Base-by-base conservation (phyloP, 495 filamentous ascomycete genomes). In the Halenospora varia region DNA sequence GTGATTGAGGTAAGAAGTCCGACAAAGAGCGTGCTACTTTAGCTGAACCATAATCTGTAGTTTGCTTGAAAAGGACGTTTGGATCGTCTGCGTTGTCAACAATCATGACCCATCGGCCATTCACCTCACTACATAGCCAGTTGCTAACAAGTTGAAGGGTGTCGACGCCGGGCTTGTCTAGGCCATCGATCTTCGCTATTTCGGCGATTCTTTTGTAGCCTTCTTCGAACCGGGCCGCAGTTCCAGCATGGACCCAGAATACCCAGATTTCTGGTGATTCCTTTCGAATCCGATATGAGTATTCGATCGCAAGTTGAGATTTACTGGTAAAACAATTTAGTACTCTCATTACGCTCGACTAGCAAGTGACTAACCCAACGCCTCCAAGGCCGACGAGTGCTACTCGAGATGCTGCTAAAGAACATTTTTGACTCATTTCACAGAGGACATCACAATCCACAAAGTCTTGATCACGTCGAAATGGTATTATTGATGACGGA, bases 211-310 rank as follows among this genome's bases (percentile, higher is more conserved):
- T 64, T 25, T 59, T 51, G 58, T 61, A 73, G 45, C 68, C 53
- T 49, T 75, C 59, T 58, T 71, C 66, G 25, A 77, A 73, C n/a
- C 71, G 66, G 6, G 63, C 62, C 1, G 29, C 46, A 39, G 55
- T 73, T 41, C 71, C 71, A 0, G 72, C 71, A 59, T 74, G 70
- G 3, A 80, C 60, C 77, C 79, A 81, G 59, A 81, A 75, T 3
- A 80, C 69, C 69, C 68, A 77, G 10, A 71, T 77, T n/a, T 67
- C 40, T 0, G 73, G 73, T 11, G 64, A 74, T 48, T 50, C 25
- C 24, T 72, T 60, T 55, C 61, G 69, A 10, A 63, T 47, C 45
- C 61, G 63, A 55, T 76, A 74, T 19, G 56, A 40, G 53, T 73
- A 63, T 51, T 60, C 49, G 40, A 56, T 57, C 24, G 62, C 62